These are phyloP conservation scores for Chalara sp. DNA, from an alignment of 2,329 filamentous ascomycete species.

Conservation along the genomic window DNA sequence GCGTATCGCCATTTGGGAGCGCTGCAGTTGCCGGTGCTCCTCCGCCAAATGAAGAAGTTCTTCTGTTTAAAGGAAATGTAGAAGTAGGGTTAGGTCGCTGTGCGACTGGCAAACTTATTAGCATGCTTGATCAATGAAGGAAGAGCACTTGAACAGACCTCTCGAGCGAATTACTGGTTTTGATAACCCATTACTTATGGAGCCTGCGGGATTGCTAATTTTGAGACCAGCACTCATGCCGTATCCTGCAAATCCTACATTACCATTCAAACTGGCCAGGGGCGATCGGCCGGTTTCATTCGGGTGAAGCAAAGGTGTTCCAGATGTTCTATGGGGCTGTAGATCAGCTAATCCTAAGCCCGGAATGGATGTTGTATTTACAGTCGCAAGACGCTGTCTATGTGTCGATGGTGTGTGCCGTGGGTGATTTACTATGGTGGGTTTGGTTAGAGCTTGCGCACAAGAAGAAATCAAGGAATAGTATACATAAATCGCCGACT, in stretches of 20 bases:
- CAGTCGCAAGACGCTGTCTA: constrained; percentile 20
- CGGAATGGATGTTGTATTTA: constrained; percentile 7
- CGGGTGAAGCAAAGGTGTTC: constrained; percentile 14
- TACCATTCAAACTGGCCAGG: constrained; percentile 14
- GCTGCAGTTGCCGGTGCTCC: too few relatives aligned
- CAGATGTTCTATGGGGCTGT: constrained; percentile 9
- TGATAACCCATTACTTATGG: constrained; percentile 4
- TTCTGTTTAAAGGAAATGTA: too few relatives aligned
- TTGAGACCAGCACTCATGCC: constrained; percentile 29
- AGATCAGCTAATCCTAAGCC: constrained; percentile 12
- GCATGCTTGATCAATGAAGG: not conserved
- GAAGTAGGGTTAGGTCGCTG: constrained; percentile 13
- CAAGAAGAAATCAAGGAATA: too few relatives aligned
- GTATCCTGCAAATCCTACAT: constrained; percentile 23
- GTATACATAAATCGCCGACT: not conserved
- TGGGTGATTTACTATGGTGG: too few relatives aligned
- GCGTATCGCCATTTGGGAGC: too few relatives aligned
- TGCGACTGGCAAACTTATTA: constrained; percentile 14
- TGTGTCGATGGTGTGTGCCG: constrained; percentile 25
- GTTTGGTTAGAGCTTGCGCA: too few relatives aligned
- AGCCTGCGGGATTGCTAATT: constrained; percentile 22
- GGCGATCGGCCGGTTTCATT: constrained; percentile 14
- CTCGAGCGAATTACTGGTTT: constrained; percentile 18
- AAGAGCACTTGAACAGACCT: constrained; percentile 13
- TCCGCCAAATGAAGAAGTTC: too few relatives aligned